Conservation (phyloP, 306 rosid species). For the Parietaria judaica region DNA sequence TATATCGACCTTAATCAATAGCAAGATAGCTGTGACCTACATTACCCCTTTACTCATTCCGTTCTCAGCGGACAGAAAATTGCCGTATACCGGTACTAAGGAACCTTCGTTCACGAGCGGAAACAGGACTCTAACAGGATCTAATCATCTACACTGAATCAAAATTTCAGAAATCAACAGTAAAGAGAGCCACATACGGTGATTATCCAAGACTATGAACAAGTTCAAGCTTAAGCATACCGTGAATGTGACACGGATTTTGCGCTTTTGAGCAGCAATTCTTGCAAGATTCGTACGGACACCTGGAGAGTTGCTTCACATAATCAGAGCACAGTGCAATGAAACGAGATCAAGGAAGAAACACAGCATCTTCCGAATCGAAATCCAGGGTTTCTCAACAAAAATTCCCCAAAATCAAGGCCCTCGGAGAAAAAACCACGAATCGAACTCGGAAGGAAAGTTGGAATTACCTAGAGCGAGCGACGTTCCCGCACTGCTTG, state of each 20-base stretch:
- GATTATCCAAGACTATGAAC: too few species aligned
- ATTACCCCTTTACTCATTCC: too few species aligned
- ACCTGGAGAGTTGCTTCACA: conserved; percentile 39
- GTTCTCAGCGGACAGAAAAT: too few species aligned
- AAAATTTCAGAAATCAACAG: not conserved
- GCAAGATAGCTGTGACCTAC: too few species aligned
- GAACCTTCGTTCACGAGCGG: too few species aligned
- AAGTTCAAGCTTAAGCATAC: conserved; percentile 22
- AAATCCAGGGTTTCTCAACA: not conserved
- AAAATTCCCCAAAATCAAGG: not conserved
- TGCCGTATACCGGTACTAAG: too few species aligned
- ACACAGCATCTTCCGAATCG: not conserved
- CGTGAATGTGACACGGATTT: conserved; percentile 92
- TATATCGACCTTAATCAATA: too few species aligned
- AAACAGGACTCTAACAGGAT: too few species aligned
- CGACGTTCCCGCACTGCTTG: conserved; percentile 91
- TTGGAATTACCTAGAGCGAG: conserved; percentile 71
- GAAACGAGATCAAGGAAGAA: not conserved
- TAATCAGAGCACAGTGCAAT: conserved; percentile 3
- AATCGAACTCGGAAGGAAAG: not conserved
- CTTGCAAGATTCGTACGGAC: conserved; percentile 87
- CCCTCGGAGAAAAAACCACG: not conserved
- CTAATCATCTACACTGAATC: not conserved
- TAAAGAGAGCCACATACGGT: too few species aligned
- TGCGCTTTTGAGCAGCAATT: conserved; percentile 91